Base-by-base conservation (phyloP, 257 asterid species). In the Euphrasia confusa region DNA sequence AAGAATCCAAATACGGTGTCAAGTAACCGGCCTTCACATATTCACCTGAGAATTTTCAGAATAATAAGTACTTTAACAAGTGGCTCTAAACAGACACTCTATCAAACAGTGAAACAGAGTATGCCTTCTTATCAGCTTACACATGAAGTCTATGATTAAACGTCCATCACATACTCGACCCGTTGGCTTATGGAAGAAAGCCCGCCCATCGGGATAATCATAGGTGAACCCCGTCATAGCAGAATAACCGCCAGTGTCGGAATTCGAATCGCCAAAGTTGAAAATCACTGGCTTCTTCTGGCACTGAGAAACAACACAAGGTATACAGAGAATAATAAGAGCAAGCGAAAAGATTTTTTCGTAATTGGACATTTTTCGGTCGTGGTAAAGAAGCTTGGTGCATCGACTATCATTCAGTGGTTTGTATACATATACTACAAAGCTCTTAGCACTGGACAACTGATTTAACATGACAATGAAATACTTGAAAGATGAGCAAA, bases 191-290 rank as follows among this genome's bases (percentile, higher is more conserved):
- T 69, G 76, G 33, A 72, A 77, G 45, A 77, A 77, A 52, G 79
- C 68, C 1, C 73, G 80, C 1, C 69, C 74, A 18, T 71, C 75
- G 0, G 88, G 78, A 67, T 72, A 71, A 24, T 74, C 83, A 17
- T 70, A 67, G 4, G 33, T 52, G 68, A 68, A 64, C 12, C 88
- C 88, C 60, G 10, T 66, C 24, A 70, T 70, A 53, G 72, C 73
- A 0, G 81, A 60, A 0, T n/a, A 57, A n/a, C 81, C 82, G 13
- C 86, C 84, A 0, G 80, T 83, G 64, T 83, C 84, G 5, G 89
- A 82, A 64, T 79, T 80, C 17, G 86, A 83, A 59, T 78, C 82
- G 0, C 86, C 84, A 18, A 78, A 83, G 73, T 80, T 83, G 71
- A 80, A 69, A 24, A 82, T 75, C 27, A 77, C 64, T 4, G 83